phyloP scores from a whole-genome alignment of 345 rosid species.

The Salix exigua region DNA sequence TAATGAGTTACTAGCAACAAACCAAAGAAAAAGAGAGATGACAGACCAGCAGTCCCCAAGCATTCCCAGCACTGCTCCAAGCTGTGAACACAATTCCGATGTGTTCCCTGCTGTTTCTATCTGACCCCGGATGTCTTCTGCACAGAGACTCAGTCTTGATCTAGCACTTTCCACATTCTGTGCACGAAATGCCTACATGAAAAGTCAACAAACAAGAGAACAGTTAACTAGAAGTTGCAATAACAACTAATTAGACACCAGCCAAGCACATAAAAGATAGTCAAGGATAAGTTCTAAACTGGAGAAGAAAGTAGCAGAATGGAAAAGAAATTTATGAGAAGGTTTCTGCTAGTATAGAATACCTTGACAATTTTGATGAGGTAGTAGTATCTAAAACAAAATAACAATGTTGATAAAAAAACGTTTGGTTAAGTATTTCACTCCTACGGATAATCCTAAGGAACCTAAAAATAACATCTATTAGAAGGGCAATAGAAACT shows the following conservation, averaged over 20 bases:
- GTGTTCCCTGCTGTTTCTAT: slow-evolving; percentile 65
- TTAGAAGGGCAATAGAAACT: neutral
- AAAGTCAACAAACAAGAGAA: slow-evolving; percentile 3
- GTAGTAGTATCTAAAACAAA: neutral
- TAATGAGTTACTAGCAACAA: neutral
- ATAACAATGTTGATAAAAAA: neutral
- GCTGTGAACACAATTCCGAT: slow-evolving; percentile 90
- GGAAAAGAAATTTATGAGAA: neutral
- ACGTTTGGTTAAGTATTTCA: neutral
- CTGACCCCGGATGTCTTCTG: slow-evolving; percentile 77
- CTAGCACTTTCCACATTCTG: slow-evolving; percentile 88
- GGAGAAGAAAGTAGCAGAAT: neutral
- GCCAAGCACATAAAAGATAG: neutral
- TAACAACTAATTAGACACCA: slow-evolving; percentile 5
- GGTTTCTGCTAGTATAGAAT: neutral
- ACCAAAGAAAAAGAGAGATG: slow-evolving; percentile 10
- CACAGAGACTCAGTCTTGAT: slow-evolving; percentile 75
- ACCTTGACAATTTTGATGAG: neutral
- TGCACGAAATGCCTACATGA: slow-evolving; percentile 71
- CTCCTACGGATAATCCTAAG: neutral
- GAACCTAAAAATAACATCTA: neutral
- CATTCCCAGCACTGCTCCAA: slow-evolving; percentile 98
- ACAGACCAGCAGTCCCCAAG: slow-evolving; percentile 96
- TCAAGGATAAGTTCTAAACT: no score
- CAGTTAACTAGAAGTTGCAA: neutral